Base-by-base conservation (phyloP, 441 rosid genomes). In the Eutrema salsugineum region DNA sequence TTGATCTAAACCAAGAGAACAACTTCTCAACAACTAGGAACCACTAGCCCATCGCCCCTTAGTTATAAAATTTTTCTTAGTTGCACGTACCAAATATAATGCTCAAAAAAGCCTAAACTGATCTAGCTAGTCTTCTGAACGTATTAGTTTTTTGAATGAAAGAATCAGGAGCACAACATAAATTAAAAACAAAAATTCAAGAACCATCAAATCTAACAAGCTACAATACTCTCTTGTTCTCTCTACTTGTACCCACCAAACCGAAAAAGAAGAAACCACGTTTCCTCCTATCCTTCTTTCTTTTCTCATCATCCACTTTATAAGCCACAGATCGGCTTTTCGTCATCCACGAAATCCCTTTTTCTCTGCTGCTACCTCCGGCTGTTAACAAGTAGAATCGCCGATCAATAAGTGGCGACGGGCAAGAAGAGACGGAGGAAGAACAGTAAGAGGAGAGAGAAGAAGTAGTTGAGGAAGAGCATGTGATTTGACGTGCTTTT, bases 351-450 rank as follows among this genome's bases (percentile, higher is more conserved):
- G 55, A 76, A 48, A 11, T 16, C 32, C 19, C 59, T 30, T 57
- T 76, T 3, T 16, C 48, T 48, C 59, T 54, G 4, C 73, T 48
- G 11, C 72, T 74, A 1, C 64, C 69, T 51, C 73, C 73, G 3
- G 35, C 24, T 58, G 67, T 43, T 14, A 51, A 9, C 49, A 74
- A 67, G 50, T 60, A 46, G 27, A 54, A 11, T 4, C 61, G 57
- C 6, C 36, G 68, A 22, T 70, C 65, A 49, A 75, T 19, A 48
- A 48, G 27, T 30, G 79, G 79, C 49, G 79, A 76, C 15, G 76
- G 79, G 28, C 76, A 76, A 32, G 79, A 76, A 70, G 79, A 76
- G 20, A 49, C 72, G 1, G 79, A 70, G 1, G 79, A 76, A 32
- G 77, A 72, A 16, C 63, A 9, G n/a, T 28, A 30, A 9, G 79